A percentile compares a stretch with the other conserved stretches of the same genome.
Evolutionary conservation across 2,329 filamentous ascomycete species (phyloP).

Genomic region (Shiraia bambusicola): DNA sequence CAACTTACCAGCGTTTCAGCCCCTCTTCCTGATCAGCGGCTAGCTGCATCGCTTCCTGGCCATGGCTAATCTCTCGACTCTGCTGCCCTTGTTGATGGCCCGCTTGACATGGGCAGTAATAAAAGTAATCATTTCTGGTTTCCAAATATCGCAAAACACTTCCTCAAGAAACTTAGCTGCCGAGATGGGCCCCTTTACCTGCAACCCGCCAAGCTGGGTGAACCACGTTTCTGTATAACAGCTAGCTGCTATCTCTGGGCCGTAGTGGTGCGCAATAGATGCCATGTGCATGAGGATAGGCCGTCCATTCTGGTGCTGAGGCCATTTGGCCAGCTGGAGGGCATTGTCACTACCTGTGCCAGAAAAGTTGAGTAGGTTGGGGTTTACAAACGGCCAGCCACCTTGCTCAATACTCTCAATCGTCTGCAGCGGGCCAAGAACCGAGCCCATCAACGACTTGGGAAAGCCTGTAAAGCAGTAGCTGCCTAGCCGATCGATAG

Average conservation of each 20-base stretch:
- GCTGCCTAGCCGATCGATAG: conserved; percentile 1
- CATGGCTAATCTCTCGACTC: no score
- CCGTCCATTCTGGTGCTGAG: background rate
- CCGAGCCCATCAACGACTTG: background rate
- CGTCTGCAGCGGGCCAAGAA: background rate
- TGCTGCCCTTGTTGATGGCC: no score
- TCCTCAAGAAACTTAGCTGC: no score
- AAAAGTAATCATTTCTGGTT: no score
- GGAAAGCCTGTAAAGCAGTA: conserved; percentile 4
- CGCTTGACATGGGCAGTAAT: no score
- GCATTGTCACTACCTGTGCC: background rate
- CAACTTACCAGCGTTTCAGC: no score
- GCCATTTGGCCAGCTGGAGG: background rate
- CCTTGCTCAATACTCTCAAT: background rate
- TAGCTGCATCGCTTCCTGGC: no score
- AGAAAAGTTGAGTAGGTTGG: background rate
- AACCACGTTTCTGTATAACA: background rate
- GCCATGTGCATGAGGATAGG: background rate
- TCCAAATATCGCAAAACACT: no score
- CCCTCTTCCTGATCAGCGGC: no score
- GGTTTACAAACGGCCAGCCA: conserved; percentile 1
- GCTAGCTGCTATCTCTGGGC: background rate
- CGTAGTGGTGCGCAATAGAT: background rate
- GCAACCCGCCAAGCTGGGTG: background rate
- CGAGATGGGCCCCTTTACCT: no score